Evolutionary conservation across 345 rosid species (phyloP).

Genomic region (Punica granatum): DNA sequence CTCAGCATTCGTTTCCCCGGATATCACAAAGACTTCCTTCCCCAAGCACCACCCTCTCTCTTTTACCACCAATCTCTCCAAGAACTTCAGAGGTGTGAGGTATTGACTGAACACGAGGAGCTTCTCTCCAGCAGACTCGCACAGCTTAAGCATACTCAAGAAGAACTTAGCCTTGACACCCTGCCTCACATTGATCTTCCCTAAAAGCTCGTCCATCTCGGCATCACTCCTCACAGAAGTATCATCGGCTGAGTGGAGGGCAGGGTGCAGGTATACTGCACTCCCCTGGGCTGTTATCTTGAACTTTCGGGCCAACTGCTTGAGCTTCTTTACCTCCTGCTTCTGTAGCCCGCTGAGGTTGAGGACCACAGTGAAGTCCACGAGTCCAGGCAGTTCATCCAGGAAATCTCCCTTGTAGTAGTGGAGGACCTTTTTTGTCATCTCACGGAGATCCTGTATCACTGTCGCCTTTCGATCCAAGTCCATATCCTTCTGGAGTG

Average conservation of each 20-base stretch:
- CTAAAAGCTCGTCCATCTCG: constrained; percentile 51
- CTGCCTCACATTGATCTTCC: constrained; percentile 42
- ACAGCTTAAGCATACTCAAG: constrained; percentile 51
- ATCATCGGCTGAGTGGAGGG: constrained; percentile 30
- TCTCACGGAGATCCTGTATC: constrained; percentile 74
- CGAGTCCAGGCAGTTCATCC: constrained; percentile 80
- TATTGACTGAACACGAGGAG: constrained; percentile 84
- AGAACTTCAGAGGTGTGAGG: constrained; percentile 56
- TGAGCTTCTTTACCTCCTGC: constrained; percentile 38
- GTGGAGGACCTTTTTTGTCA: constrained; percentile 74
- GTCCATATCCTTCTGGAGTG: constrained; percentile 45
- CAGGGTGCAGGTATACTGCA: constrained; percentile 66
- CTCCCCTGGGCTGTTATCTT: constrained; percentile 59
- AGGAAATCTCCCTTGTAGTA: constrained; percentile 85
- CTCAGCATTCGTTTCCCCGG: constrained; percentile 68
- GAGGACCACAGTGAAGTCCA: constrained; percentile 72
- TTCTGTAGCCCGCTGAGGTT: constrained; percentile 53
- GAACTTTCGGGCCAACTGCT: constrained; percentile 39
- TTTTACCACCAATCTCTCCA: constrained; percentile 47
- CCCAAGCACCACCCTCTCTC: constrained; percentile 55
- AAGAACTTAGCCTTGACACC: constrained; percentile 82
- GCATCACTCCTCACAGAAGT: constrained; percentile 26
- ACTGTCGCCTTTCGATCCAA: constrained; percentile 48
- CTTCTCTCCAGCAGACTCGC: constrained; percentile 61
- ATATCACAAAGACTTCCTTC: constrained; percentile 58